Evolutionary conservation across 208 protist genomes (phyloP), one percentile per base, ranked within the genome.

Genomic region (Wallacemonas sp.): DNA sequence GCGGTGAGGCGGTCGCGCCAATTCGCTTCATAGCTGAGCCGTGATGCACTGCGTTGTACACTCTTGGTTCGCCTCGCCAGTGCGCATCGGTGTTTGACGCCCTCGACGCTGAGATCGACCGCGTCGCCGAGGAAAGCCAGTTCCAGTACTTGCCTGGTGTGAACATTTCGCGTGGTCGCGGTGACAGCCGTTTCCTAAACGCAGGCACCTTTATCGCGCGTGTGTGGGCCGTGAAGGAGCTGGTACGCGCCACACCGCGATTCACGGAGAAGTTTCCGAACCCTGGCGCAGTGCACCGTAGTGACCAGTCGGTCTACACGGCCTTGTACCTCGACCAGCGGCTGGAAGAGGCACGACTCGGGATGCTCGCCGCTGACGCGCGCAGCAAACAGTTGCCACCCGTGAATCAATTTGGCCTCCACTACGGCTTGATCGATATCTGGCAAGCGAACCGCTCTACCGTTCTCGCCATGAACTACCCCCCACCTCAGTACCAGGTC

Each of bases 341-440:
- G 16, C 8, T 47, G 11, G 41, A 47, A n/a, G 41, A 47, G n/a
- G 41, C 41, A 6, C 17, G 21, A n/a, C 16, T 47, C 5, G 41
- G 41, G 41, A 9, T 47, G 11, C 41, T 47, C 41, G 41, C 41
- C 17, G 16, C 41, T 8, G 16, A 21, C 14, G 41, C 16, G 11
- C 41, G 21, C 41, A 9, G 14, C 17, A n/a, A 9, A 4, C 17
- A 4, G 5, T 6, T 47, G 16, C 14, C 16, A 8, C 41, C 16
- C 41, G 21, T n/a, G 11, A 47, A 47, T n/a, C 41, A 47, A n/a
- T 47, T 47, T n/a, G 41, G 41, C 5, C 41, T 47, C 16, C 41
- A 47, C 41, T 47, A 47, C 16, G 41, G 41, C n/a, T n/a, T 47
- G 5, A 47, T 47, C n/a, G 41, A 47, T n/a, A 47, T 47, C 8